Evolutionary conservation across 2,329 filamentous ascomycete genomes (phyloP).

Genomic region (Coleophoma cylindrospora): DNA sequence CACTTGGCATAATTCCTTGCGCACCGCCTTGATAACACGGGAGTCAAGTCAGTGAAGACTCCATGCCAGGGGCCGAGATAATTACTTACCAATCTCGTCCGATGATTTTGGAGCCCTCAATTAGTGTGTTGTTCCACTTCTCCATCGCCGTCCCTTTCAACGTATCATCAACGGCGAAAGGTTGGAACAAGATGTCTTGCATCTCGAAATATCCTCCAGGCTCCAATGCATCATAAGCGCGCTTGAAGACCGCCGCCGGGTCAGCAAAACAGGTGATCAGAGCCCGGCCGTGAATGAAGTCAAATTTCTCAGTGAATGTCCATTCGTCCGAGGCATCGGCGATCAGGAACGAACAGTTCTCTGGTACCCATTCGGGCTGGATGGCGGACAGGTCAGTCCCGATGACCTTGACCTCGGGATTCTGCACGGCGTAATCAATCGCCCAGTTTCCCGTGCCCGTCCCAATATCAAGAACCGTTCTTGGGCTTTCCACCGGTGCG

Average conservation of each 20-base stretch:
- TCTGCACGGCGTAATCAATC: background rate
- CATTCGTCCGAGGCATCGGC: constrained; percentile 46
- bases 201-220: background rate
- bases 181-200: background rate
- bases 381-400: constrained; percentile 25
- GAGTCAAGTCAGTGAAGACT: background rate
- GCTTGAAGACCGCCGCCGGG: constrained; percentile 1
- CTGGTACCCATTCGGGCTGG: constrained; percentile 40
- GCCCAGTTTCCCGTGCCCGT: background rate
- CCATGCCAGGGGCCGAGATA: background rate
- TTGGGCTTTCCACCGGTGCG: too few species aligned
- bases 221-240: background rate
- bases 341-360: constrained; percentile 47
- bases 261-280: constrained; percentile 4
- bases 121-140: background rate
- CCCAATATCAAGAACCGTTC: too few species aligned
- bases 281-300: constrained; percentile 42
- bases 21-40: background rate
- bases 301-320: constrained; percentile 39
- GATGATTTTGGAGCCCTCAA: background rate
- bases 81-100: too few species aligned
- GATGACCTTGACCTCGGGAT: background rate
- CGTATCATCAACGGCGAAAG: background rate
- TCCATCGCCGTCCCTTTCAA: background rate
- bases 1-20: background rate